Evolutionary conservation across 129 eudicot genomes (phyloP), one percentile per base, ranked within the genome.

Genomic region (carrot (Daucus carota)): DNA sequence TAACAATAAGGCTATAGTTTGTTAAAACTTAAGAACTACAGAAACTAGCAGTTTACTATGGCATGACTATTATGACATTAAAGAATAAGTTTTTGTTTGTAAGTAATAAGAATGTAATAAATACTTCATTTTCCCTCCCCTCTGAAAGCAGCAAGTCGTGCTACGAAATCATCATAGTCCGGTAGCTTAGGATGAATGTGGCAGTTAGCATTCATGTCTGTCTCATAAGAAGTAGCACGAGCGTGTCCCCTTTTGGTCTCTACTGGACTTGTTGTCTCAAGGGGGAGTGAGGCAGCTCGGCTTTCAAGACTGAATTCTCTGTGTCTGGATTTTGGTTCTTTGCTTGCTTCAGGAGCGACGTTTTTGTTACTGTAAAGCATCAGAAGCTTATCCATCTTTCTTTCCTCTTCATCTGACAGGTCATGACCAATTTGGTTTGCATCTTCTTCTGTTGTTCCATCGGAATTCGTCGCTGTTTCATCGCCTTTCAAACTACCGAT

Each of bases 181-280:
- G 90, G 89, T 66, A 84, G 91, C 73, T 87, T 94, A 0, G 98
- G 93, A 75, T 93, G 96, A 46, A 86, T 86, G 68, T 85, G 89
- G 13, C 79, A 83, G 0, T 47, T 77, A 32, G 47, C 45, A 65
- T 77, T 80, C 67, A 80, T 66, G 24, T 82, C 87, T 9, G 84
- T 69, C 20, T 84, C 82, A 60, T 65, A 73, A 17, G 92, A 86
- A 26, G 83, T 40, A 0, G 95, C 81, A 36, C 89, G 80, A 34
- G 73, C 60, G 67, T 81, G 90, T 73, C 85, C 83, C 47, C 73
- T 85, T 32, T 73, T 60, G 13, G 77, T 76, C n/a, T 83, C 85
- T 10, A 18, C 38, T 9, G 80, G 78, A 54, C 72, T 75, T 20
- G 72, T 44, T 18, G 82, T 40, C 54, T 81, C 87, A 24, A 29